These are phyloP conservation scores for Arthroderma sp. DNA, from an alignment of 2,329 filamentous ascomycete species.

Conservation along the genomic window DNA sequence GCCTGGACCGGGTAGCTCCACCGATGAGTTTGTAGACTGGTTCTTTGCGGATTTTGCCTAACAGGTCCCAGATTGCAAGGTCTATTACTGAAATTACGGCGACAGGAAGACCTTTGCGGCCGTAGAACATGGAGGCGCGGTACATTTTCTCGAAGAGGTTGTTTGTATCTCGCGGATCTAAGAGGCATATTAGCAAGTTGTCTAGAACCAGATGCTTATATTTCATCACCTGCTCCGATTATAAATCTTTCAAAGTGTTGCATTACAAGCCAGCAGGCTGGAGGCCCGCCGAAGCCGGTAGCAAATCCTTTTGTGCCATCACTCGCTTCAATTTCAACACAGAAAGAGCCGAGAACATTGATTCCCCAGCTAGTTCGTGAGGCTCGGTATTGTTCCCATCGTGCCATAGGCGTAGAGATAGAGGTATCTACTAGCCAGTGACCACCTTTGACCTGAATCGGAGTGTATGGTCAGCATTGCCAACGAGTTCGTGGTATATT, in stretches of 20 bases:
- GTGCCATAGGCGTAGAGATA: slow-evolving; percentile 84
- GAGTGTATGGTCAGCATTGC: not conserved
- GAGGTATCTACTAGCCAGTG: slow-evolving; percentile 80
- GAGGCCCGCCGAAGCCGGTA: slow-evolving; percentile 85
- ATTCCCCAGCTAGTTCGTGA: slow-evolving; percentile 91
- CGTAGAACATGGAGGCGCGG: slow-evolving; percentile 89
- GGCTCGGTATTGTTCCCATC: slow-evolving; percentile 75
- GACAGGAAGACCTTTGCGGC: slow-evolving; percentile 77
- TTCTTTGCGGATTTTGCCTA: slow-evolving; percentile 82
- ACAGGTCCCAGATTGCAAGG: slow-evolving; percentile 79
- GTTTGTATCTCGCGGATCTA: slow-evolving; percentile 81
- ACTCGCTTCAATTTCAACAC: slow-evolving; percentile 73
- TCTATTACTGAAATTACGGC: slow-evolving; percentile 93
- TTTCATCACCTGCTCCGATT: slow-evolving; percentile 51
- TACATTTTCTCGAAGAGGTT: slow-evolving; percentile 95
- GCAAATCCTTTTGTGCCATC: slow-evolving; percentile 92
- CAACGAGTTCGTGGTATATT: not conserved
- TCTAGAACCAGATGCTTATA: not conserved
- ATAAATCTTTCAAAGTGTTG: slow-evolving; percentile 91
- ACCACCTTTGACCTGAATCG: slow-evolving; percentile 31
- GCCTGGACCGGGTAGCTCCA: slow-evolving; percentile 67
- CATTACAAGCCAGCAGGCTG: slow-evolving; percentile 85
- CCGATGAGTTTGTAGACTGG: slow-evolving; percentile 92
- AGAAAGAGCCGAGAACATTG: slow-evolving; percentile 86
- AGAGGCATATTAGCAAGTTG: not conserved